Evolutionary conservation across 768 basidiomycete genomes (phyloP).

Genomic region (Suillus spraguei): DNA sequence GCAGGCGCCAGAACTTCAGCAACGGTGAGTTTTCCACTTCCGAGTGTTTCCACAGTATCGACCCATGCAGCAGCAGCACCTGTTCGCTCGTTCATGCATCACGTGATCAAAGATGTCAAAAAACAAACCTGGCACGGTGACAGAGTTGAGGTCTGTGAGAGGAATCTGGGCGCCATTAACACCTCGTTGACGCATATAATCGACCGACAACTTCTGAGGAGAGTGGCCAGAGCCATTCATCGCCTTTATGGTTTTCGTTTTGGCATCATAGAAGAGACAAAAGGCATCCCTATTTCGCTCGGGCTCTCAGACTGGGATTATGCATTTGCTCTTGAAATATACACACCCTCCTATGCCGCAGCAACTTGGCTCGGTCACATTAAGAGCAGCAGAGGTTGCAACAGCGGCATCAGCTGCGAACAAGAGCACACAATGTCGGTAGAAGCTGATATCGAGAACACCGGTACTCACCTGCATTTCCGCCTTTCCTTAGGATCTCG

Average conservation of each 20-base stretch:
- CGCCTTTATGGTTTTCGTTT: slow-evolving; percentile 79
- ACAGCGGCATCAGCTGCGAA: slow-evolving; percentile 87
- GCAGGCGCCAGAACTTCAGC: slow-evolving; percentile 86
- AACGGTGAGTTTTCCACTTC: slow-evolving; percentile 63
- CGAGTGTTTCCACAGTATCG: slow-evolving; percentile 83
- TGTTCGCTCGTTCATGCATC: slow-evolving; percentile 27
- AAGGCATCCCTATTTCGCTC: slow-evolving; percentile 70
- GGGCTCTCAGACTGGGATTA: slow-evolving; percentile 15
- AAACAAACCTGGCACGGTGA: slow-evolving; percentile 76
- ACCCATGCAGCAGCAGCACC: slow-evolving; percentile 97
- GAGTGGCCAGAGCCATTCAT: slow-evolving; percentile 93
- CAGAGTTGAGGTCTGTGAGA: slow-evolving; percentile 80
- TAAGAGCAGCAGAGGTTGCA: slow-evolving; percentile 89
- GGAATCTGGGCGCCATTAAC: slow-evolving; percentile 72
- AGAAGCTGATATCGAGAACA: slow-evolving; percentile 4
- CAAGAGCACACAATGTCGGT: slow-evolving; percentile 1
- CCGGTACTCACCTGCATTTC: slow-evolving; percentile 81
- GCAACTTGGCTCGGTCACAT: slow-evolving; percentile 85
- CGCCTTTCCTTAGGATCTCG: slow-evolving; percentile 89
- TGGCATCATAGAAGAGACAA: slow-evolving; percentile 89
- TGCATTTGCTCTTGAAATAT: not conserved
- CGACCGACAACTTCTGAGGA: slow-evolving; percentile 77
- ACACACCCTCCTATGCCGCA: slow-evolving; percentile 92
- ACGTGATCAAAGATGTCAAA: slow-evolving; percentile 2
- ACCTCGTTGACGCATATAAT: slow-evolving; percentile 70